These are phyloP conservation scores for Mayamaea pseudoterrestris DNA, from an alignment of 108 stramenopile genomes.

Conservation along the genomic window DNA sequence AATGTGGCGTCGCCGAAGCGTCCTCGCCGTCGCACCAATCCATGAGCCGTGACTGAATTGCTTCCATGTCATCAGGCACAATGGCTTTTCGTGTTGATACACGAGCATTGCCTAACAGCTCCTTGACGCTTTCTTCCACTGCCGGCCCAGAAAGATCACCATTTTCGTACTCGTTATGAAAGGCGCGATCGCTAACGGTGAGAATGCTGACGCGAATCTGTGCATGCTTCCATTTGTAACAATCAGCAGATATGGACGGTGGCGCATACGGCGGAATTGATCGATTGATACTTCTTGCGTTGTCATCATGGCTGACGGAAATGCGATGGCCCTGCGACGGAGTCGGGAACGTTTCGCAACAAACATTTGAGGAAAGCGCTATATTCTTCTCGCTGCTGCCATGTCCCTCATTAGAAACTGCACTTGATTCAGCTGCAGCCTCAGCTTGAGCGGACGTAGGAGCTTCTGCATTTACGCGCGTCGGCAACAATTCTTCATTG, in stretches of 20 bases:
- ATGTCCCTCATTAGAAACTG: no score
- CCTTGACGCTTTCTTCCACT: conserved; percentile 30
- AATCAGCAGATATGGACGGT: conserved; percentile 12
- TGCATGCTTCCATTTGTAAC: conserved; percentile 25
- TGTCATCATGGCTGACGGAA: background rate
- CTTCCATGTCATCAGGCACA: conserved; percentile 67
- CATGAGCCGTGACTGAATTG: conserved; percentile 34
- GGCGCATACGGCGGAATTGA: conserved; percentile 7
- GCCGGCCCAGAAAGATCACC: conserved; percentile 83
- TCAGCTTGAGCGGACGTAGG: background rate
- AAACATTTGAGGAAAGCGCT: conserved; percentile 55
- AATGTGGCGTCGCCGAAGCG: conserved; percentile 17
- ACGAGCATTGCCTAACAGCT: background rate
- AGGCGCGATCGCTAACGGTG: conserved; percentile 81
- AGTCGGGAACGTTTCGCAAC: conserved; percentile 59
- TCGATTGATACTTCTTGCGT: background rate
- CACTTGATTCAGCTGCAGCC: no score
- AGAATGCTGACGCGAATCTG: conserved; percentile 44
- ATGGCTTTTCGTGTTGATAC: conserved; percentile 31
- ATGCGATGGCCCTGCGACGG: conserved; percentile 1
- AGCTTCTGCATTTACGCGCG: conserved; percentile 7
- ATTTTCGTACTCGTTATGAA: conserved; percentile 43
- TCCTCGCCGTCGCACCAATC: conserved; percentile 24
- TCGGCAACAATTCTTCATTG: conserved; percentile 52
- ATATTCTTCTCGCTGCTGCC: no score